These are phyloP conservation scores for Volvox reticuliferus DNA, from an alignment of 139 green algal genomes.

Conservation along the genomic window DNA sequence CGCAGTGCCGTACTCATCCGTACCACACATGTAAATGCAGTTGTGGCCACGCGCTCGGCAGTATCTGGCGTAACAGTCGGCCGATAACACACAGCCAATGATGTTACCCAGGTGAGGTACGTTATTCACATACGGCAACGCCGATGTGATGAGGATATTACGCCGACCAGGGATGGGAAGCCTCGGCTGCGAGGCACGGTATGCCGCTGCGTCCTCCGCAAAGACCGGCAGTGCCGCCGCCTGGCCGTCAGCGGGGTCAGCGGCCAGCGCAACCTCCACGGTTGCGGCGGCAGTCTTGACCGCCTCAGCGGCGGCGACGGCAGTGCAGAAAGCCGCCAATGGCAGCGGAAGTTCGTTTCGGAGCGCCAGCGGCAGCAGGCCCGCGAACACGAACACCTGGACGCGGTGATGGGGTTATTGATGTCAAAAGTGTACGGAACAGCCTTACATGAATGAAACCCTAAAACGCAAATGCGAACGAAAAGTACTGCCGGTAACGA, in stretches of 20 bases:
- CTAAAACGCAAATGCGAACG: no score
- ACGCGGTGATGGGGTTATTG: no score
- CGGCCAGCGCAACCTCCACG: background rate
- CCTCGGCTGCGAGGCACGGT: constrained; percentile 54
- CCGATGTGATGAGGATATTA: constrained; percentile 91
- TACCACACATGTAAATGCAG: constrained; percentile 96
- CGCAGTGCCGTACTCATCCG: constrained; percentile 98
- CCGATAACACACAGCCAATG: constrained; percentile 93
- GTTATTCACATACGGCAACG: constrained; percentile 99
- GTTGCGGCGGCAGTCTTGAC: background rate
- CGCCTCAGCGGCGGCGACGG: background rate
- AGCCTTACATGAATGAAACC: no score
- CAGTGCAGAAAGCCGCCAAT: background rate
- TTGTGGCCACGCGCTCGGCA: constrained; percentile 91
- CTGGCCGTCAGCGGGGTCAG: background rate
- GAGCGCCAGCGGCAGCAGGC: constrained; percentile 54
- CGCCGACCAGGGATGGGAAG: constrained; percentile 65
- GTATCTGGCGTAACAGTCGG: constrained; percentile 95
- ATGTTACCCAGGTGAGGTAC: constrained; percentile 99
- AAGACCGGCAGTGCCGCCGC: constrained; percentile 42
- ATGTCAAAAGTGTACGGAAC: no score
- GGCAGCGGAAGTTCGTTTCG: background rate
- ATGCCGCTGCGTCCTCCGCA: constrained; percentile 57
- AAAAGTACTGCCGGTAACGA: no score
- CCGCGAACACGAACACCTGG: constrained; percentile 41